Conservation (phyloP, 1,139 yeast genomes). For the Ogataea hybrid region DNA sequence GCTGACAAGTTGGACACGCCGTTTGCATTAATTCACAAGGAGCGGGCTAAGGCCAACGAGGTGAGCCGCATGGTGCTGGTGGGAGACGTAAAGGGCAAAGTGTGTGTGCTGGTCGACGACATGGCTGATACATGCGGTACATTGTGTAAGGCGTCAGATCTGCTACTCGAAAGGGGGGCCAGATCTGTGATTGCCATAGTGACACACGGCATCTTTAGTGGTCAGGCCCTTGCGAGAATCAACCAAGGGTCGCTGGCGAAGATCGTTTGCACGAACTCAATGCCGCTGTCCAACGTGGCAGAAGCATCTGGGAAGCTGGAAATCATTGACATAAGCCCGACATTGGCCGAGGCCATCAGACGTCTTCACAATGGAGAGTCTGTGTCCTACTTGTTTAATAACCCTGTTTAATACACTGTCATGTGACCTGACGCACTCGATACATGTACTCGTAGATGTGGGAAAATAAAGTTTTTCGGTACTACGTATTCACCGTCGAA, state of each 20-base stretch:
- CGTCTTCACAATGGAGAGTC: constrained; percentile 84
- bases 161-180: constrained; percentile 58
- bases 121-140: constrained; percentile 90
- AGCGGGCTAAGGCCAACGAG: constrained; percentile 77
- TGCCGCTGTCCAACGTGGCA: constrained; percentile 60
- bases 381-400: constrained; percentile 67
- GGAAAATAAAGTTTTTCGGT: background rate
- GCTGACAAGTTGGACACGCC: constrained; percentile 76
- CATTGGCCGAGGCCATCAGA: constrained; percentile 76
- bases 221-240: constrained; percentile 63
- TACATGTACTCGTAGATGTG: background rate
- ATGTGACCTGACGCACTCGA: background rate
- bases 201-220: constrained; percentile 77
- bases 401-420: constrained; percentile 29
- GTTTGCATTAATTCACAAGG: constrained; percentile 80
- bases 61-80: constrained; percentile 74
- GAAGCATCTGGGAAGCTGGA: constrained; percentile 54
- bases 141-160: constrained; percentile 72
- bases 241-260: constrained; percentile 50
- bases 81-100: constrained; percentile 71
- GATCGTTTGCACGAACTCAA: constrained; percentile 73
- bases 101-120: constrained; percentile 73
- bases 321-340: constrained; percentile 68
- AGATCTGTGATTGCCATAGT: constrained; percentile 73
- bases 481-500: background rate